Percentiles rank a stretch among this genome's conserved stretches.
phyloP scores from a whole-genome alignment of 1,139 yeast species.

The Suhomyces ambrosiae region DNA sequence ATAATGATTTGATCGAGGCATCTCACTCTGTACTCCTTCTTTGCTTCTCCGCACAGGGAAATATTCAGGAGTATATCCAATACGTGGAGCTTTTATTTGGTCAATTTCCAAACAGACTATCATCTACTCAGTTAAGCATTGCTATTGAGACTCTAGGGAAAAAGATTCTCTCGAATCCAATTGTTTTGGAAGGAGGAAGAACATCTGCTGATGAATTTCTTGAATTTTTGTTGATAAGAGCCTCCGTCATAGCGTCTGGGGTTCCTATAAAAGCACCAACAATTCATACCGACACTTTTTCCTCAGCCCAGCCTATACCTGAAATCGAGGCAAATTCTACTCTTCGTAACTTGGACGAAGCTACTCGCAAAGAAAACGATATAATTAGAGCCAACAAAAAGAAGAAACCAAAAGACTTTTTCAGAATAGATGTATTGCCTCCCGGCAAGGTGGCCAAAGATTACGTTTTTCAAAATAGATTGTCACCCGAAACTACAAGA shows the following conservation, averaged over 20 bases:
- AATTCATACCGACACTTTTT: conserved; percentile 22
- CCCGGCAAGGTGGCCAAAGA: conserved; percentile 18
- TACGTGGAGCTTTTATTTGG: conserved; percentile 36
- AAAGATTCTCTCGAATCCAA: conserved; percentile 49
- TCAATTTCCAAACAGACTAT: conserved; percentile 61
- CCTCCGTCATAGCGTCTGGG: conserved; percentile 36
- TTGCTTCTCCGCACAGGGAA: conserved; percentile 34
- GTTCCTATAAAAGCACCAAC: conserved; percentile 22
- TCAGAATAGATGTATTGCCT: conserved; percentile 26
- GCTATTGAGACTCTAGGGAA: conserved; percentile 62
- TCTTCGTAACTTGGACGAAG: conserved; percentile 30
- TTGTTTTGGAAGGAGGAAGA: conserved; percentile 17
- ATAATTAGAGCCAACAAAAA: conserved; percentile 35
- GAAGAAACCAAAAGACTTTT: conserved; percentile 36
- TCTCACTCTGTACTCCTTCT: conserved; percentile 67
- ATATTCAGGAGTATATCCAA: conserved; percentile 34
- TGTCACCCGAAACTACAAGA: conserved; percentile 46
- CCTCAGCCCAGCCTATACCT: conserved; percentile 43
- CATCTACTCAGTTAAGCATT: conserved; percentile 58
- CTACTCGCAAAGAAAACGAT: conserved; percentile 24
- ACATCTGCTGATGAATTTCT: conserved; percentile 41
- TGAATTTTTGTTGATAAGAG: conserved; percentile 41
- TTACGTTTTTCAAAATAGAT: conserved; percentile 27
- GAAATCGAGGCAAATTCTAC: conserved; percentile 43
- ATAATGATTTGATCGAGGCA: conserved; percentile 55